Base-by-base conservation (phyloP, 345 rosid genomes). In the Citrus medica region DNA sequence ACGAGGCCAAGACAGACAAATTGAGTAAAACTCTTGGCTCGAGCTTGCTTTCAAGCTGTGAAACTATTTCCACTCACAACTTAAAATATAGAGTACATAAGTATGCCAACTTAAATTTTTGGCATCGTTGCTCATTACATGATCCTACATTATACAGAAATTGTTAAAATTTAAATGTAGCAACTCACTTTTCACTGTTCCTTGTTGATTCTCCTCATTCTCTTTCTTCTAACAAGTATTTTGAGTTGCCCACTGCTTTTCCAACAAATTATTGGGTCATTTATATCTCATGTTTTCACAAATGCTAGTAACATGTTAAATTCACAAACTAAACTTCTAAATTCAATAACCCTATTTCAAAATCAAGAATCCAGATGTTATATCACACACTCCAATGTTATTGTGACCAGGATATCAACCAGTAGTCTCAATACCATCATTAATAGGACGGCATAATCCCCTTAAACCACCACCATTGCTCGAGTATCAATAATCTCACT, bases 41-140 rank as follows among this genome's bases (percentile, higher is more conserved):
- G n/a, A 71, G 62, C 30, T 61, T 70, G 76, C 75, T 13, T 58
- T 72, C 65, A 66, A 71, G 35, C 62, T 55, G 9, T 27, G 35
- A 33, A 48, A 48, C 7, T 22, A 69, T 67, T 61, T 51, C 33
- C 79, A 69, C 10, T 30, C 16, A 37, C 55, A 38, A 53, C 68
- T 71, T 24, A 19, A 8, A 8, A 24, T 53, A 69, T 40, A 81
- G 61, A 65, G 51, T 46, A 13, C 17, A 46, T 13, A 46, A 17
- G 51, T 46, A 46, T 46, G 51, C 51, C 61, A 76, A 65, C 55
- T 58, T 42, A 28, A 63, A 48, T 5, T 19, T 9, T n/a, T 40
- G 51, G 67, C 62, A 73, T 16, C 21, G 67, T 59, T 30, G 67
- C 28, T 58, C 28, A 28, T 24, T 73, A n/a, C 12, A 67, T 67